Base-by-base conservation (phyloP, 768 basidiomycete species). In the Pilatotrama ljubarskyi region DNA sequence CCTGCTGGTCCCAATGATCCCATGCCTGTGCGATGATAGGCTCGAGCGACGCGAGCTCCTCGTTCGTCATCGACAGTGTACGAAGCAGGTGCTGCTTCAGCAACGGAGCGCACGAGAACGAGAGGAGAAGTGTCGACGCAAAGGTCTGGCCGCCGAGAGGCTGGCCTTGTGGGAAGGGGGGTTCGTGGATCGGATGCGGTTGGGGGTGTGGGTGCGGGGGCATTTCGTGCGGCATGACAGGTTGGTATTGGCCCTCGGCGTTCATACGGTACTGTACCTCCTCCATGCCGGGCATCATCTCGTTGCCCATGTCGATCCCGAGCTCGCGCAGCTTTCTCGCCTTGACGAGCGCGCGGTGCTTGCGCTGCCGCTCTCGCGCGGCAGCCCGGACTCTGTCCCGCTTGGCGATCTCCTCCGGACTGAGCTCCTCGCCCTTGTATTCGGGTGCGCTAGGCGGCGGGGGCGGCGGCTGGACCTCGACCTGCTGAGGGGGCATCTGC, bases 1-100 rank as follows among this genome's bases (percentile, higher is more conserved):
- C 90, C 72, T 87, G 86, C 64, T 85, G 84, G 66, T 93, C 87
- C 91, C 91, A 93, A 40, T 88, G 86, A 58, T 93, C 91, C 82
- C 90, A 93, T 17, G 90, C 90, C 44, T 88, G 86, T 5, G 91
- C 90, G 46, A 93, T 87, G 65, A 91, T 77, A 25, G 90, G 88
- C 68, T 93, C 88, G 50, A 93, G 75, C 10, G 87, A 84, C 2
- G 84, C 85, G 17, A 93, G 80, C 67, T 93, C 91, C 52, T 92
- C 90, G 73, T 84, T 84, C 26, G 88, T 84, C 83, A 93, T 86
- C 63, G 82, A 80, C 48, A 93, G 76, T 5, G 83, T 84, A 49
- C 88, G 84, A 32, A 93, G 72, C 26, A 92, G 76, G 65, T 92
- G 88, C 57, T 85, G 84, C 74, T 91, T 93, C 63, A 92, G 75